Evolutionary conservation across 169 alveolate species (phyloP).

Genomic region (Cryptosporidium ubiquitum): DNA sequence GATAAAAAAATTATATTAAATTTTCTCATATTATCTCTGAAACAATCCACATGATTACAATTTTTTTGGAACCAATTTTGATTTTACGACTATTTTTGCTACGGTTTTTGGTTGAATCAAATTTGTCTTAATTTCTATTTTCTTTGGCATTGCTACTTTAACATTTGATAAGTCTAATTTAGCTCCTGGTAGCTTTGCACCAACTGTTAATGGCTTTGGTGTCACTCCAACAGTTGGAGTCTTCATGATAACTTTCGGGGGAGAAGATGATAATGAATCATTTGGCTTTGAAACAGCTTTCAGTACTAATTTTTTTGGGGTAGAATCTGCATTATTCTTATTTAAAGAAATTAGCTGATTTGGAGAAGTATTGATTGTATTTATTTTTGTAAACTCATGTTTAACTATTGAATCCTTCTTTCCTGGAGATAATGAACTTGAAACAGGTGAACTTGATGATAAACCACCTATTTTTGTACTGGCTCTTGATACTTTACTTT

Average conservation of each 20-base stretch:
- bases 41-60: no score
- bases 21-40: no score
- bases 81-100: slow-evolving; percentile 18
- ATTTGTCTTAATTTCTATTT: slow-evolving; percentile 46
- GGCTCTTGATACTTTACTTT: neutral
- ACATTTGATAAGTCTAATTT: slow-evolving; percentile 47
- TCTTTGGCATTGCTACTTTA: slow-evolving; percentile 30
- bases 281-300: neutral
- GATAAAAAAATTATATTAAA: no score
- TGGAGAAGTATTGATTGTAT: neutral
- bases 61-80: slow-evolving; percentile 50
- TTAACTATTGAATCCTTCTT: neutral
- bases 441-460: neutral
- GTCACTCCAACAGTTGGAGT: neutral
- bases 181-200: neutral
- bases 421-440: neutral
- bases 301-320: neutral
- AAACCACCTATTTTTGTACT: neutral
- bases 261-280: neutral
- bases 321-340: neutral
- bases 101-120: slow-evolving; percentile 43
- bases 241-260: neutral
- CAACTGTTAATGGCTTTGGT: slow-evolving; percentile 1
- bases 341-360: neutral
- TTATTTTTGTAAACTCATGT: neutral